Base-by-base conservation (phyloP, 176 grass and related monocot species). In the Zea luxurians region DNA sequence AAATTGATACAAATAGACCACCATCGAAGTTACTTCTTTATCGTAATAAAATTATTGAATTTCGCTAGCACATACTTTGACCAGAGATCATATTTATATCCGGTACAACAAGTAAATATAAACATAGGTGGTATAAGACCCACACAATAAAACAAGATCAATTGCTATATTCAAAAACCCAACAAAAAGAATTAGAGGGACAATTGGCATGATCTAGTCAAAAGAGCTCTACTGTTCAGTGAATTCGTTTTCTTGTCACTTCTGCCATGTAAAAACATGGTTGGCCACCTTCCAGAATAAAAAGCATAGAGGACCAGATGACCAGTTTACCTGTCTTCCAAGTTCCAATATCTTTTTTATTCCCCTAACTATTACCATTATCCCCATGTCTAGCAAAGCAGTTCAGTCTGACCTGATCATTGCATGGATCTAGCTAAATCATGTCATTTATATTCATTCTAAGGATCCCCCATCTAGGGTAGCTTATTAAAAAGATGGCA, bases 51-150 rank as follows among this genome's bases (percentile, higher is more conserved):
- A 36, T 6, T 47, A 15, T 43, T 35, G 5, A 63, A 61, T 76
- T 35, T 36, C 5, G 7, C 34, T 76, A 47, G 27, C 43, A 65
- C n/a, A 43, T n/a, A 38, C 44, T 64, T 38, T 37, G 4, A 35
- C 10, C 9, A 12, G 38, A 38, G 2, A 38, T 73, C 0, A 2
- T 12, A 74, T 41, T 38, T 38, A 57, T 57, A 10, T 20, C 62
- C 48, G 13, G 13, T 41, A 66, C 0, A 4, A 47, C 8, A 52
- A 41, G 75, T 78, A 64, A 49, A 64, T 49, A 52, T 3, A n/a
- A 78, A n/a, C 5, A 8, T 17, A 66, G 17, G 46, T 52, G 45
- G 35, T 66, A 78, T 27, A 74, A 78, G 10, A 79, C 8, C 20
- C 57, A 66, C 44, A 7, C 59, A 48, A 37, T 21, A 78, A 71